Conservation (phyloP, 78 protist species). For the Bigelowiella natans region DNA sequence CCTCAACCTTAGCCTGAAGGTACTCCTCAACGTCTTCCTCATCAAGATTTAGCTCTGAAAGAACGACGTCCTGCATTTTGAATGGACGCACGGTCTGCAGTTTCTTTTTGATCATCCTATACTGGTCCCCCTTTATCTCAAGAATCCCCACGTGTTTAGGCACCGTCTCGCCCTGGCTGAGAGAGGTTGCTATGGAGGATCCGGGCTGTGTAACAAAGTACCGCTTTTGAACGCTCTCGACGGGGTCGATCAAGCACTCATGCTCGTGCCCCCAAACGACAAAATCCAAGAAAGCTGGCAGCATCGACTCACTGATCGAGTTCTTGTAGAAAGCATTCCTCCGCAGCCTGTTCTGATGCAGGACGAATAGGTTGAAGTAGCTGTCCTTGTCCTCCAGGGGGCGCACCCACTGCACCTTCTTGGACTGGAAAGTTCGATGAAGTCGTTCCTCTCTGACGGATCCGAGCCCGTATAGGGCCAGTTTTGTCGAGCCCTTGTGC, state of each 20-base stretch:
- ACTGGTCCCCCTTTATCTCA: conserved; percentile 38
- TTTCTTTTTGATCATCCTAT: conserved; percentile 16
- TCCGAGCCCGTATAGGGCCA: conserved; percentile 94
- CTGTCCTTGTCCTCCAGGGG: conserved; percentile 55
- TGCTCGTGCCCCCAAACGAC: conserved; percentile 97
- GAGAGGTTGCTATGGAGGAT: conserved; percentile 71
- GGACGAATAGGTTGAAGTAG: conserved; percentile 80
- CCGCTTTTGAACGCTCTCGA: not conserved
- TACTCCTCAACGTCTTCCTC: not conserved
- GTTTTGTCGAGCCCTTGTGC: conserved; percentile 24
- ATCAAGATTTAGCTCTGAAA: not conserved
- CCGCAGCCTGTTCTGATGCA: conserved; percentile 84
- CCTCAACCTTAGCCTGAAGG: not conserved
- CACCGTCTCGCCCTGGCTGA: conserved; percentile 63
- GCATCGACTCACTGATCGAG: conserved; percentile 60
- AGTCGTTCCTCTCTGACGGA: conserved; percentile 87
- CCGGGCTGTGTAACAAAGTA: conserved; percentile 80
- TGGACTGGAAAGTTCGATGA: conserved; percentile 52
- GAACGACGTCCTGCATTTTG: conserved; percentile 24
- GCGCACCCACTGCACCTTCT: conserved; percentile 44
- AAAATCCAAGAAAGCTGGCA: conserved; percentile 67
- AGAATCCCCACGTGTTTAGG: conserved; percentile 68
- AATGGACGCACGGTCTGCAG: conserved; percentile 62
- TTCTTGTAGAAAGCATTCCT: conserved; percentile 24
- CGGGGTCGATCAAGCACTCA: conserved; percentile 60